These are phyloP conservation scores for Phytophthora europaea DNA, from an alignment of 352 stramenopile species.

Conservation along the genomic window DNA sequence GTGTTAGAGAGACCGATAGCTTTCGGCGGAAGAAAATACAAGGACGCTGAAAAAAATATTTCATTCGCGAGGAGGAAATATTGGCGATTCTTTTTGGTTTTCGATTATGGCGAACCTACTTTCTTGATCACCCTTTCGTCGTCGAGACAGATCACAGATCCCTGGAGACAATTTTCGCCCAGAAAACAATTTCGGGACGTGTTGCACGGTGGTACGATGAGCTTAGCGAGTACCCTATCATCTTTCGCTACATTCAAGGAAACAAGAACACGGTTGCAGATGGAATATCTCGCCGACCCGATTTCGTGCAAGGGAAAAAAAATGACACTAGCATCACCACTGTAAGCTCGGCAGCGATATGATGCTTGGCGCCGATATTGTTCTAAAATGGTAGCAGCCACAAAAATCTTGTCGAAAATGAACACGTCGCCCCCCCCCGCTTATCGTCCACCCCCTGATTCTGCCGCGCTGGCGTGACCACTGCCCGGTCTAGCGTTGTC, in stretches of 20 bases:
- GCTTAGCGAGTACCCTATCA: constrained; percentile 19
- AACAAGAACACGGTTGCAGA: constrained; percentile 14
- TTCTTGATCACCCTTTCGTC: constrained; percentile 16
- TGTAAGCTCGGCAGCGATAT: no score
- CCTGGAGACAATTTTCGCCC: constrained; percentile 16
- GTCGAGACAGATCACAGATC: constrained; percentile 20
- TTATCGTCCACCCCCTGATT: background rate
- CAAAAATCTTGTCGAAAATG: no score
- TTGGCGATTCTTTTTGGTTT: constrained; percentile 18
- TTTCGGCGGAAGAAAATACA: constrained; percentile 23
- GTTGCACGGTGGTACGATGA: constrained; percentile 18
- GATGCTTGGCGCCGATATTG: background rate
- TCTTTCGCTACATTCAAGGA: constrained; percentile 12
- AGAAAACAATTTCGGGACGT: constrained; percentile 21
- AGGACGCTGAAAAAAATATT: constrained; percentile 13
- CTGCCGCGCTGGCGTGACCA: background rate
- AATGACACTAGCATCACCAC: background rate
- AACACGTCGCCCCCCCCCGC: no score
- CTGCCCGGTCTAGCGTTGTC: background rate
- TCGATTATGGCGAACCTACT: constrained; percentile 16
- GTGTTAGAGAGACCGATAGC: constrained; percentile 11
- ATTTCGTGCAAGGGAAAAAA: constrained; percentile 2
- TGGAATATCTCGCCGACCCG: constrained; percentile 19
- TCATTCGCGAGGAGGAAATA: constrained; percentile 26
- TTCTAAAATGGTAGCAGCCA: background rate